Evolutionary conservation across 257 asterid species (phyloP).

Genomic region (Solanum appendiculatum): DNA sequence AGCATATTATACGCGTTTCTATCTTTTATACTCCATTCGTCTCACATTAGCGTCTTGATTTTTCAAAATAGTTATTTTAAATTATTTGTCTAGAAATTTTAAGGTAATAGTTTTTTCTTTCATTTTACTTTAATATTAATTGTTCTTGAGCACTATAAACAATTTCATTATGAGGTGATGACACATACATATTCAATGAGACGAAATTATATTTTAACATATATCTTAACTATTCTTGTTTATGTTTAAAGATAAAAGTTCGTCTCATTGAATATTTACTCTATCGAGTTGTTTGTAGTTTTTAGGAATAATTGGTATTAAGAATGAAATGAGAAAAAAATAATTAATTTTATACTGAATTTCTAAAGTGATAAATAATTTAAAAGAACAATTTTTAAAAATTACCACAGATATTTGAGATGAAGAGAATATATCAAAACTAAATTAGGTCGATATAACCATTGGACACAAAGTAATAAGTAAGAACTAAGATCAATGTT

Average conservation of each 20-base stretch:
- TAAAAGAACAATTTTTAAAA: too few species aligned
- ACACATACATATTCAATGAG: too few species aligned
- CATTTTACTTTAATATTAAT: neutral
- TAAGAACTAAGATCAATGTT: neutral
- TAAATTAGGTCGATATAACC: neutral
- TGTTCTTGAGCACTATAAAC: neutral
- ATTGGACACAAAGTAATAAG: neutral
- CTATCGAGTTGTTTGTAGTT: neutral
- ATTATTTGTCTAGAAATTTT: too few species aligned
- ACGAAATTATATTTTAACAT: neutral
- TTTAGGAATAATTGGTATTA: neutral
- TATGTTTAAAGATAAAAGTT: neutral
- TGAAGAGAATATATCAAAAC: neutral
- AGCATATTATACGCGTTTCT: neutral
- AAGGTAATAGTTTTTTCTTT: neutral
- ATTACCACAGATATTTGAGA: too few species aligned
- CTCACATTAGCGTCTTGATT: neutral
- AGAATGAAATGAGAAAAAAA: neutral
- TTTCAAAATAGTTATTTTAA: neutral
- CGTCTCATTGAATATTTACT: neutral
- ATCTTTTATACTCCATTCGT: neutral
- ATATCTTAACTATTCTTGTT: neutral
- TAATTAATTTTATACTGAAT: too few species aligned
- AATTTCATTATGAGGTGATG: neutral
- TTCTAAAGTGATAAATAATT: too few species aligned